A percentile compares a stretch with the other conserved stretches of the same genome.
Evolutionary conservation across 345 rosid genomes (phyloP).

Genomic region (Hypericum androsaemum): DNA sequence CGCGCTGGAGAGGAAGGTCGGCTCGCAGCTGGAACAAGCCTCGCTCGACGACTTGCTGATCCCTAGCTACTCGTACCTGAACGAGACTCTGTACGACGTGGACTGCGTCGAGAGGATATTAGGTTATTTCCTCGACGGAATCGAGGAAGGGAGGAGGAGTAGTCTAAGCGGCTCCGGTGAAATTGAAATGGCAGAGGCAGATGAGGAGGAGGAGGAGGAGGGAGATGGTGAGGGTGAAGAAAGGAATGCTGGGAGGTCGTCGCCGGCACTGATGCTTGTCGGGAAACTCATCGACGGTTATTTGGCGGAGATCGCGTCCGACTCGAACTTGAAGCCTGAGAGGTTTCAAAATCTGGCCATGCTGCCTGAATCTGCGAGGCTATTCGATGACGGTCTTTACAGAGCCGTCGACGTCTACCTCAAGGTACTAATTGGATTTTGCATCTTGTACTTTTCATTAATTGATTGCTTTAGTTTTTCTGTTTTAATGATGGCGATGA

Average conservation of each 20-base stretch:
- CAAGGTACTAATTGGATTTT: conserved; percentile 37
- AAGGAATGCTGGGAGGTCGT: conserved; percentile 17
- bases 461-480: neutral
- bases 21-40: conserved; percentile 70
- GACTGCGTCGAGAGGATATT: conserved; percentile 83
- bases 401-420: conserved; percentile 92
- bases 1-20: conserved; percentile 68
- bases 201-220: conserved; percentile 15
- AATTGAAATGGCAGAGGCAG: conserved; percentile 25
- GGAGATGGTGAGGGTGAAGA: conserved; percentile 2
- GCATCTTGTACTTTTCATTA: neutral
- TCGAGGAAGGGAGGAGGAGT: conserved; percentile 17
- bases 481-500: neutral
- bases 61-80: conserved; percentile 90
- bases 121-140: conserved; percentile 51
- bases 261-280: conserved; percentile 61
- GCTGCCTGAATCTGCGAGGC: conserved; percentile 79
- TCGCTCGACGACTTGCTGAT: conserved; percentile 82
- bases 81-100: conserved; percentile 90
- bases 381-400: conserved; percentile 91
- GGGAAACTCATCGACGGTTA: conserved; percentile 91
- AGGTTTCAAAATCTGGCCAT: conserved; percentile 59
- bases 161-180: neutral
- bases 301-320: conserved; percentile 86
- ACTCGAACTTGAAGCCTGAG: conserved; percentile 75